Evolutionary conservation across 1,284 basidiomycete genomes (phyloP).

Genomic region (Microbotryomycetes sp.): DNA sequence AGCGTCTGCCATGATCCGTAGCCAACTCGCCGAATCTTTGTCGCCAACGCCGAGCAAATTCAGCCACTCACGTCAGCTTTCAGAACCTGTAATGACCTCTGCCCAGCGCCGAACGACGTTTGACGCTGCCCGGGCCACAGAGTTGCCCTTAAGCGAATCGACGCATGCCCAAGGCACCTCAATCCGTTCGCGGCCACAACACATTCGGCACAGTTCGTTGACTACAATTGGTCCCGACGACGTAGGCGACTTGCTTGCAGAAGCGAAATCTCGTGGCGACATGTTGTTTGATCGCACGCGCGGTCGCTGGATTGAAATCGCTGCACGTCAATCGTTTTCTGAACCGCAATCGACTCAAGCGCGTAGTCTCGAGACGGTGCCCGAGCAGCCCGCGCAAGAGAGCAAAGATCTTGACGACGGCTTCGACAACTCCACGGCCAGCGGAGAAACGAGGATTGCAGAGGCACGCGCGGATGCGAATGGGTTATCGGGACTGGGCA

Average conservation of each 20-base stretch:
- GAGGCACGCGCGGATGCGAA: not conserved
- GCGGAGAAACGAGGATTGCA: not conserved
- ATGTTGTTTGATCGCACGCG: conserved; percentile 76
- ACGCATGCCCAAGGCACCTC: not conserved
- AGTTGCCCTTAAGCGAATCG: not conserved
- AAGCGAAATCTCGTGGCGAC: conserved; percentile 38
- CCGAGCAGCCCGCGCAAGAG: not conserved
- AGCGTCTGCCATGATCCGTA: conserved; percentile 24
- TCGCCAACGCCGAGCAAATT: not conserved
- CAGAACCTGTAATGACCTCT: not conserved
- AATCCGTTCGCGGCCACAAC: not conserved
- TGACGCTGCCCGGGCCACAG: conserved; percentile 1
- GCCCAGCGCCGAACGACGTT: too few species aligned
- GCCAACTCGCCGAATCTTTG: conserved; percentile 11
- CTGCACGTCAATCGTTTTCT: too few species aligned
- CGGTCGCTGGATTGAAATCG: conserved; percentile 70
- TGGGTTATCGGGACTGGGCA: conserved; percentile 19
- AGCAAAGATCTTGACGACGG: conserved; percentile 24
- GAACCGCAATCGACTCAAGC: too few species aligned
- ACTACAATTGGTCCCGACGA: conserved; percentile 66
- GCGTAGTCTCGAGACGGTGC: not conserved
- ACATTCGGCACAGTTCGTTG: conserved; percentile 35
- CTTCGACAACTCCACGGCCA: conserved; percentile 7
- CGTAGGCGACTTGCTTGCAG: conserved; percentile 18
- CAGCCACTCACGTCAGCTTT: not conserved